Base-by-base conservation (phyloP, 139 green algal species). In the Ulvella scutata region DNA sequence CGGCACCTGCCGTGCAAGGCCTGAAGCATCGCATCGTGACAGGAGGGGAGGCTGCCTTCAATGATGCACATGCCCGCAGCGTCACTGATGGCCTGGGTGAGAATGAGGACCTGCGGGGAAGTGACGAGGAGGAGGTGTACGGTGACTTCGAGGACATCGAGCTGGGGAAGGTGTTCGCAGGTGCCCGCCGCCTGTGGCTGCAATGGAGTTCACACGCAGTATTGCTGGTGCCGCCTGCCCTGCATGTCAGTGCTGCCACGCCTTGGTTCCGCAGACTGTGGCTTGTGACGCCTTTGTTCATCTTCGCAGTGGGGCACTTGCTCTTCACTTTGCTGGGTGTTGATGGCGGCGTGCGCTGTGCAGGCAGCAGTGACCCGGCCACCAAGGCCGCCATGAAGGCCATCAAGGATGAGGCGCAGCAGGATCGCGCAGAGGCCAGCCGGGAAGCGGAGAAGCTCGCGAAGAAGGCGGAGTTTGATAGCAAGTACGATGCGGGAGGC, bases 91-190 rank as follows among this genome's bases (percentile, higher is more conserved):
- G 10, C 34, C 59, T 73, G 23, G 77, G 43, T 1, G 74, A 80
- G 7, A 59, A 75, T 7, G 79, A 44, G 0, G 76, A 38, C 23
- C 43, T 26, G 3, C 35, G 28, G 3, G 81, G 79, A n/a, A 78
- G 73, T 31, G 79, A 77, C 31, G 76, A 72, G 37, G 86, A 83
- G 20, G 81, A 80, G 4, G 86, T 91, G 23, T 94, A 88, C 77
- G 91, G 89, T 0, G 90, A 98, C 34, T 97, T 98, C 83, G 91
- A 97, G 81, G 94, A 99, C 79, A 37, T 99, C 60, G 94, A 99
- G 80, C 90, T 88, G 1, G 93, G 90, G 28, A 76, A 85, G 60
- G 37, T 43, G 37, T 85, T 87, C 73, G 74, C 9, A 3, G 77
- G 62, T 37, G 61, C 40, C 40, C n/a, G n/a, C n/a, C n/a, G n/a